Percentiles rank a stretch among this genome's conserved stretches.
These are phyloP conservation scores for Beauveria rudraprayagi DNA, from an alignment of 2,329 filamentous ascomycete genomes.

Conservation along the genomic window DNA sequence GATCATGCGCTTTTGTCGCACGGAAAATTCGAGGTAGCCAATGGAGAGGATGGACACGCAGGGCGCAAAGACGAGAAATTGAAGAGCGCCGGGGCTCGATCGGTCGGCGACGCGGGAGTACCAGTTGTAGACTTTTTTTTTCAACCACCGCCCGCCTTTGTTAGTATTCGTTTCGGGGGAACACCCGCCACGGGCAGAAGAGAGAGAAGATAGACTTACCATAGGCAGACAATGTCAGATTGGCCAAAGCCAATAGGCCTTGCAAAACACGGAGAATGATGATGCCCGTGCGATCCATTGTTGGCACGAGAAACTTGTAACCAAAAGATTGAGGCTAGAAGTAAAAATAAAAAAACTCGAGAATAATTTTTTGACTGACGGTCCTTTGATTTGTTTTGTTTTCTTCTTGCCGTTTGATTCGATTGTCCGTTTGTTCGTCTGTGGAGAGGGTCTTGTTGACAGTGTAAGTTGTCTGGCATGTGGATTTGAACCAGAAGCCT, in stretches of 20 bases:
- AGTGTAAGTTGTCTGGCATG: slow-evolving; percentile 7
- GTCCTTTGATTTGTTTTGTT: not conserved
- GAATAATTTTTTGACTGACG: not conserved
- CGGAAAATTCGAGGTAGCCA: slow-evolving; percentile 42
- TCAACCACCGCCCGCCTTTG: not conserved
- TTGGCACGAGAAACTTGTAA: not conserved
- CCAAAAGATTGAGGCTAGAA: not conserved
- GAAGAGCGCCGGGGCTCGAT: slow-evolving; percentile 46
- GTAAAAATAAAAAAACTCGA: not conserved
- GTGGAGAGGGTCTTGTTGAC: slow-evolving; percentile 3
- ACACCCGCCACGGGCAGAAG: not conserved
- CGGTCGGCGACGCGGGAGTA: slow-evolving; percentile 48
- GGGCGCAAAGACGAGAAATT: slow-evolving; percentile 49
- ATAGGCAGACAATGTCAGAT: slow-evolving; percentile 41
- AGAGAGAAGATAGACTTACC: slow-evolving; percentile 28
- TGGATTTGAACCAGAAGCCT: not conserved
- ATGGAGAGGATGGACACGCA: slow-evolving; percentile 48
- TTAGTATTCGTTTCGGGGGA: not conserved
- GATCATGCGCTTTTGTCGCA: slow-evolving; percentile 29
- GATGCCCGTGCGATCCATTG: slow-evolving; percentile 8
- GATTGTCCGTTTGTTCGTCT: not conserved
- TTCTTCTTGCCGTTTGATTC: not conserved
- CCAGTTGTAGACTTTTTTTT: slow-evolving; percentile 41
- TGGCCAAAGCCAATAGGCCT: slow-evolving; percentile 34
- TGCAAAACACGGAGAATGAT: slow-evolving; percentile 32